Evolutionary conservation across 768 basidiomycete genomes (phyloP), one percentile per base, ranked within the genome.

Genomic region (Lactarius psammicola): DNA sequence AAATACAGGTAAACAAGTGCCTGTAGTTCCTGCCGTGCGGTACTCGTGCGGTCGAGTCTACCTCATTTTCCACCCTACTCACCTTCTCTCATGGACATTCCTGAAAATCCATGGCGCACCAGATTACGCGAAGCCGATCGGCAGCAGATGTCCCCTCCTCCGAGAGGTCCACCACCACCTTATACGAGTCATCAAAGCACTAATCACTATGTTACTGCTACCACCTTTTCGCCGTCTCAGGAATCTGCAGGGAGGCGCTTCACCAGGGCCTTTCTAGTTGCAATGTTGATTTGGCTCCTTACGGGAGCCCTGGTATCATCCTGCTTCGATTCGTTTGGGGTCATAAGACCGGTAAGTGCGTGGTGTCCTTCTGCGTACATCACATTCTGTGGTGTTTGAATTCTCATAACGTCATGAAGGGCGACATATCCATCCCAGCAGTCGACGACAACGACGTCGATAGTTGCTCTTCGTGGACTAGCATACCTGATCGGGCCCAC

Each of bases 211-310:
- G 18, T 56, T 17, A 31, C 31, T 57, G 18, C 44, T 23, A 4
- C 28, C 17, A 17, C n/a, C 28, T 1, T 40, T 34, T 9, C 18
- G 20, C 40, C 17, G 33, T 30, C 18, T 23, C 44, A 38, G 51
- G 61, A 64, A 42, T 53, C 66, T 3, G 40, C 72, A 2, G 49
- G 34, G 44, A 54, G 54, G 33, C 69, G 75, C 31, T 76, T 76
- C 64, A 59, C 68, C 66, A 72, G 68, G 59, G 75, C 75, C 3
- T 69, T 76, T 23, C 40, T 60, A 7, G 64, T 75, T 28, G 75
- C 75, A 20, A 20, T 71, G 17, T 49, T 70, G 34, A 69, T 76
- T 17, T 76, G 73, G 71, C 30, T 71, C 33, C 51, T 72, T 6
- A 17, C 66, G 10, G 68, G 65, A 10, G 63, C 64, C 30, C 57